phyloP scores from a whole-genome alignment of 148 eudicot species.

The Diospyros kaki region DNA sequence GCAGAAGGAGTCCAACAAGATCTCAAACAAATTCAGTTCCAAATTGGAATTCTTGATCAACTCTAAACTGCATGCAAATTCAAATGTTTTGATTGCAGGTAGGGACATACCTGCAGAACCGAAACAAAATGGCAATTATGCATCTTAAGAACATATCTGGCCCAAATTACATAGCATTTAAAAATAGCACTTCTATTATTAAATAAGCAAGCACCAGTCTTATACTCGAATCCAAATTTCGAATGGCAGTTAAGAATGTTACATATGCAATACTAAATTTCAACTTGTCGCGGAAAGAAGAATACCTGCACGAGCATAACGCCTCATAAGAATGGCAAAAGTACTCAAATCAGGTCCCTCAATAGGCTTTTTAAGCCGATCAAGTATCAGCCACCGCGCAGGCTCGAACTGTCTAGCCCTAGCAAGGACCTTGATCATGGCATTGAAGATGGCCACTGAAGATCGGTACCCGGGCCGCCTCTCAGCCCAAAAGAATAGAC shows the following conservation, averaged over 20 bases:
- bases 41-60: slow-evolving; percentile 10
- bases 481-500: slow-evolving; percentile 59
- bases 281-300: background rate
- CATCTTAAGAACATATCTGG: background rate
- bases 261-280: background rate
- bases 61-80: slow-evolving; percentile 44
- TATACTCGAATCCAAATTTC: background rate
- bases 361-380: slow-evolving; percentile 24
- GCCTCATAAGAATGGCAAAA: slow-evolving; percentile 53
- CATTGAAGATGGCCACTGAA: slow-evolving; percentile 40
- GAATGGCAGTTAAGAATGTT: background rate
- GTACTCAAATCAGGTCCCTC: slow-evolving; percentile 38
- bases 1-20: slow-evolving; percentile 63
- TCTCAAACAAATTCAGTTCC: slow-evolving; percentile 38
- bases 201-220: no score
- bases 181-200: no score
- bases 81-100: slow-evolving; percentile 44
- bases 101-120: slow-evolving; percentile 40
- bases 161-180: background rate
- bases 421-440: slow-evolving; percentile 54
- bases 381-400: slow-evolving; percentile 46
- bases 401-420: slow-evolving; percentile 54
- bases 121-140: slow-evolving; percentile 6
- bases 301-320: slow-evolving; percentile 62
- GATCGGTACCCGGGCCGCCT: slow-evolving; percentile 34